Evolutionary conservation across 2,329 filamentous ascomycete species (phyloP), one percentile per base, ranked within the genome.

Genomic region (Dothideomycetidae sp.): DNA sequence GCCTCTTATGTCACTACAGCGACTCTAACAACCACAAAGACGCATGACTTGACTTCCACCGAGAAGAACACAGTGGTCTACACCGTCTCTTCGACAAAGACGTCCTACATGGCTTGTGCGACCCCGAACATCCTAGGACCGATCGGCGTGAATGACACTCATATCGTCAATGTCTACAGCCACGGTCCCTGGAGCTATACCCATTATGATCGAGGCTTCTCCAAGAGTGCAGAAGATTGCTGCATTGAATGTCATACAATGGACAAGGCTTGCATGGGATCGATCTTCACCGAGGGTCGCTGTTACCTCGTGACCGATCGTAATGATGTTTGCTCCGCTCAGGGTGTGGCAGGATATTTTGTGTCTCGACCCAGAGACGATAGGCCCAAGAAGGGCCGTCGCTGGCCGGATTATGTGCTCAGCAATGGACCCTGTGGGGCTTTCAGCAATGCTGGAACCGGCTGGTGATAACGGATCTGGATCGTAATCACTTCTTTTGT

Each of bases 41-140:
- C 38, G 14, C 7, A 36, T 10, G 34, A 18, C 15, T 15, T 21
- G 4, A 38, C 42, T 7, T 21, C 37, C 13, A 43, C 42, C 28
- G 29, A 28, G 14, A 13, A 26, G 16, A 35, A 40, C 30, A 43
- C 39, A 5, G 33, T 18, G 11, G 30, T 36, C 35, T 36, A 39
- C 15, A 41, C 32, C 28, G 35, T 43, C 31, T 35, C 38, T 17
- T 41, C 38, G 3, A 43, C 42, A 14, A 12, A 23, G 26, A 41
- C 33, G 12, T 33, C 38, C 12, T 37, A 40, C 17, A 35, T 35
- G 13, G 42, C 42, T 14, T 43, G 42, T 29, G 31, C 36, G 12
- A 43, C 42, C 29, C 36, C 40, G 28, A 43, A 43, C 31, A 14
- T 43, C 12, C 38, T 43, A 28, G 38, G 32, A 21, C 18, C 38